Evolutionary conservation across 1,139 yeast species (phyloP).

Genomic region (Yamadazyma friedrichii): DNA sequence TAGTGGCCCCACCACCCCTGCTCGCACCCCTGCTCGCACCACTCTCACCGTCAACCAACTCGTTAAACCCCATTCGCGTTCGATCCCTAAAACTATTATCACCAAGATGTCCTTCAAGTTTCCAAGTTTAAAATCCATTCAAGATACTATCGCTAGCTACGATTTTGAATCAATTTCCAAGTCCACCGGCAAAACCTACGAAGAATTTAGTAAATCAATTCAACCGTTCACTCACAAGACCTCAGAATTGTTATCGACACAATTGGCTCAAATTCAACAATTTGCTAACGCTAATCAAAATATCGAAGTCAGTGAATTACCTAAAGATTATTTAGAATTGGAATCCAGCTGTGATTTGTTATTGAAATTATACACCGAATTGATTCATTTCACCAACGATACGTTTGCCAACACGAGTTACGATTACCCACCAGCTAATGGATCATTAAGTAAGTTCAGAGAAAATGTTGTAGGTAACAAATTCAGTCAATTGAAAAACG

Average conservation of each 20-base stretch:
- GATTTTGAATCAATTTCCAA: conserved; percentile 41
- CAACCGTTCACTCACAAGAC: conserved; percentile 47
- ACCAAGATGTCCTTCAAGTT: conserved; percentile 49
- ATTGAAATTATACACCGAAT: conserved; percentile 57
- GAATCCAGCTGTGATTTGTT: conserved; percentile 66
- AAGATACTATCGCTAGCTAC: conserved; percentile 43
- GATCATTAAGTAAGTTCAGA: conserved; percentile 42
- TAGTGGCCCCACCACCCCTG: too few species aligned
- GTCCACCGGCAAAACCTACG: conserved; percentile 39
- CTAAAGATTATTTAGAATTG: conserved; percentile 65
- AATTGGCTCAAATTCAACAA: conserved; percentile 45
- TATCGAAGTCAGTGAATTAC: conserved; percentile 59
- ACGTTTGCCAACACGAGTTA: conserved; percentile 67
- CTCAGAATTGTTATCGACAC: conserved; percentile 34
- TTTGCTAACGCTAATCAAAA: conserved; percentile 32
- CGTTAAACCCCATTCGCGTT: conserved; percentile 3
- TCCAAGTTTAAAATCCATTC: conserved; percentile 48
- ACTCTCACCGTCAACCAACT: too few species aligned
- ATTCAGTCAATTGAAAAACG: conserved; percentile 58
- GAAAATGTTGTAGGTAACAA: conserved; percentile 54
- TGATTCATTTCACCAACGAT: conserved; percentile 54
- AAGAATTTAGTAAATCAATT: conserved; percentile 40
- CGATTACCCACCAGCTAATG: conserved; percentile 72
- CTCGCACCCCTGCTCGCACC: too few species aligned
- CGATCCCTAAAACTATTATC: conserved; percentile 3